These are phyloP conservation scores for Colletotrichum lupini DNA, from an alignment of 2,329 filamentous ascomycete genomes.

Conservation along the genomic window DNA sequence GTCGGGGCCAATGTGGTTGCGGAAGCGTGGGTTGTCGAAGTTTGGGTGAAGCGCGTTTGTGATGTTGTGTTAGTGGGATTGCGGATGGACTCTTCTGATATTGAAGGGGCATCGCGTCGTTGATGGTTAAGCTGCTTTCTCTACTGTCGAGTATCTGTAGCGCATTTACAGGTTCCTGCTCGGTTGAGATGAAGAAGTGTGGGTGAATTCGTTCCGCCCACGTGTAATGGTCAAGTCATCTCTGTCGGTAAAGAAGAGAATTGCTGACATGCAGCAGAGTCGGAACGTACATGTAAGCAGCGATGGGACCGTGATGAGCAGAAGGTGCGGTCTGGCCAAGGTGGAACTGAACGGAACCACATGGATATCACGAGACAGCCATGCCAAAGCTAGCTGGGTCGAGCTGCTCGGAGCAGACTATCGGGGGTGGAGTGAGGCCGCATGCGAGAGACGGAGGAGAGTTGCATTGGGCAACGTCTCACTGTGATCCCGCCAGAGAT, in stretches of 20 bases:
- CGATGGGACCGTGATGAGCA: conserved; percentile 21
- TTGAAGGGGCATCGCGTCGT: background rate
- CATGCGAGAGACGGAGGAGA: conserved; percentile 17
- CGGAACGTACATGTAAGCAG: conserved; percentile 14
- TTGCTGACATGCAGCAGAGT: conserved; percentile 18
- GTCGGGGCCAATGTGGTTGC: conserved; percentile 25
- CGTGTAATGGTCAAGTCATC: background rate
- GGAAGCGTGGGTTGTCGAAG: conserved; percentile 14
- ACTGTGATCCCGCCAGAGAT: conserved; percentile 1
- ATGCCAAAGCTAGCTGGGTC: background rate
- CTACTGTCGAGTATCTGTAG: background rate
- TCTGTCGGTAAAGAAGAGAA: background rate
- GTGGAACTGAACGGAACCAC: background rate
- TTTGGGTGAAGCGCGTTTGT: background rate
- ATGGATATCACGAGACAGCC: conserved; percentile 5
- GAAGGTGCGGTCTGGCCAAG: conserved; percentile 6
- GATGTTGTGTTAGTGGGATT: conserved; percentile 4
- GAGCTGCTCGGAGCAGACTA: background rate
- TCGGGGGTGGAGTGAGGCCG: conserved; percentile 1
- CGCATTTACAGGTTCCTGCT: background rate
- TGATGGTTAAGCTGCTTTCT: background rate
- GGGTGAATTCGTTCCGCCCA: too few relatives aligned
- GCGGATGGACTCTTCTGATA: background rate
- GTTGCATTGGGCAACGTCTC: conserved; percentile 29
- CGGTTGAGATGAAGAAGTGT: background rate